These are phyloP conservation scores for Diaporthe vexans DNA, from an alignment of 2,329 filamentous ascomycete genomes.

Conservation along the genomic window DNA sequence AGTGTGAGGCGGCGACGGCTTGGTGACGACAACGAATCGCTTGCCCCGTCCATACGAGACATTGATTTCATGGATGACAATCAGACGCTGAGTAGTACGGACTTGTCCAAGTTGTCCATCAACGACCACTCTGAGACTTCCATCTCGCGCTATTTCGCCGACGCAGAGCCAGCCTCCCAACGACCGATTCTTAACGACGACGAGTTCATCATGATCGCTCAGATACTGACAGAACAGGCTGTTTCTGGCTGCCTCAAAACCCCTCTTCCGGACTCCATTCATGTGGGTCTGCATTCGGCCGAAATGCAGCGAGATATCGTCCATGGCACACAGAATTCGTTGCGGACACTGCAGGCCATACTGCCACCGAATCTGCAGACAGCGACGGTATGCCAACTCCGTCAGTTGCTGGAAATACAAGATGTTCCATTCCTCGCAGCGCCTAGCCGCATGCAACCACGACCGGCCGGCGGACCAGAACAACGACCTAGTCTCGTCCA, in stretches of 20 bases:
- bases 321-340: conserved; percentile 60
- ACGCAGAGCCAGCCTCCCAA: conserved; percentile 67
- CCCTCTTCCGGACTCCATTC: conserved; percentile 43
- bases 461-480: conserved; percentile 62
- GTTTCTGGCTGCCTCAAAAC: conserved; percentile 64
- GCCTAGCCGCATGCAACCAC: conserved; percentile 65
- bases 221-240: conserved; percentile 80
- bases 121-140: conserved; percentile 64
- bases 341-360: conserved; percentile 61
- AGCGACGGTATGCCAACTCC: conserved; percentile 58
- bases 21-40: conserved; percentile 68
- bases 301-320: conserved; percentile 57
- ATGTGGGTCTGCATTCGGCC: conserved; percentile 3
- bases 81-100: conserved; percentile 62
- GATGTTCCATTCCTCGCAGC: conserved; percentile 69
- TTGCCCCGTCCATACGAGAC: conserved; percentile 66
- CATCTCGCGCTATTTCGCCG: conserved; percentile 69
- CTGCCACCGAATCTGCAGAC: conserved; percentile 61
- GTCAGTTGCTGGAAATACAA: conserved; percentile 68
- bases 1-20: conserved; percentile 57
- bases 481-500: conserved; percentile 69
- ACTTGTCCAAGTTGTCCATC: conserved; percentile 63
- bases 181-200: conserved; percentile 65
- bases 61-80: conserved; percentile 61
- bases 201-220: conserved; percentile 76